Percentiles rank a stretch among this genome's conserved stretches.
phyloP scores from a whole-genome alignment of 2,329 filamentous ascomycete genomes.

The Epicoccum sorghinum region DNA sequence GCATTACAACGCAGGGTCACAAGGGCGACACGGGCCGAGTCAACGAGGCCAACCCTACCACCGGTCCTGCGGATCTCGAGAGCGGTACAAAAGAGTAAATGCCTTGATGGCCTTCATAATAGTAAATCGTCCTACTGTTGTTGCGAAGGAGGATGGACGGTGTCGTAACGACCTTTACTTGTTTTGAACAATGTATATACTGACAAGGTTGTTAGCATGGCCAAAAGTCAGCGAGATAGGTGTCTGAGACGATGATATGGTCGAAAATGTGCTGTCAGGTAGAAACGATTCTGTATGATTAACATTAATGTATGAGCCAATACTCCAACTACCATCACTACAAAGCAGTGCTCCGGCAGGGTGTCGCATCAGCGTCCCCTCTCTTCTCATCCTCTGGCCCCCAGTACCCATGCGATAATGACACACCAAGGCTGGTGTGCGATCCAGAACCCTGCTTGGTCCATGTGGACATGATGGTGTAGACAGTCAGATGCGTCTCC shows the following conservation, averaged over 20 bases:
- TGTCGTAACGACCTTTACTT: too few relatives aligned
- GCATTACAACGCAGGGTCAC: slow-evolving; percentile 60
- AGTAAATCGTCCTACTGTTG: too few relatives aligned
- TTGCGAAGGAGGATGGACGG: too few relatives aligned
- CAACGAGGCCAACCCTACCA: neutral
- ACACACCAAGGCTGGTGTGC: too few relatives aligned
- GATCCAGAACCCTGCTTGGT: too few relatives aligned
- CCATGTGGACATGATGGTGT: too few relatives aligned
- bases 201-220: neutral
- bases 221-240: neutral
- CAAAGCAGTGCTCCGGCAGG: slow-evolving; percentile 5
- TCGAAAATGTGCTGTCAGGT: neutral
- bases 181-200: too few relatives aligned
- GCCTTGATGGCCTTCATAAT: too few relatives aligned
- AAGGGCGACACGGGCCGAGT: slow-evolving; percentile 37
- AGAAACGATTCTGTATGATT: neutral
- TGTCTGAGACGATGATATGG: neutral
- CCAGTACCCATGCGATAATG: too few relatives aligned
- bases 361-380: slow-evolving; percentile 2
- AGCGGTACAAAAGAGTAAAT: too few relatives aligned
- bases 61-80: slow-evolving; percentile 8
- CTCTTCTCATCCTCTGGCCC: neutral
- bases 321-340: slow-evolving; percentile 4
- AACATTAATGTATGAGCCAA: neutral
- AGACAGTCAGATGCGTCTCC: too few relatives aligned